Evolutionary conservation across 1,139 yeast species (phyloP).

Genomic region (Pichia sp.): DNA sequence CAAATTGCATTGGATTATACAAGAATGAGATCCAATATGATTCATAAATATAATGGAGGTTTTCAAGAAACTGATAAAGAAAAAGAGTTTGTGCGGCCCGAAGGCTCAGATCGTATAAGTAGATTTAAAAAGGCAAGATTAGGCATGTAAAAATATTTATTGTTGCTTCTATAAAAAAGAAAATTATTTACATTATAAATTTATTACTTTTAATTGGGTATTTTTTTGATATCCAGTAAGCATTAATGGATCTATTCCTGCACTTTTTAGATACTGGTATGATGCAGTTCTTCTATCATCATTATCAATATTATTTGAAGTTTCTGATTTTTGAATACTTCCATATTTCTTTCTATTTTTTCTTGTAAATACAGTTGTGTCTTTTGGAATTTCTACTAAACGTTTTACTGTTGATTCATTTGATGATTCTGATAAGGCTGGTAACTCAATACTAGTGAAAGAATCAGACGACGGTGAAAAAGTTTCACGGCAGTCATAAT

Average conservation of each 20-base stretch:
- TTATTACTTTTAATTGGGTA: constrained; percentile 1
- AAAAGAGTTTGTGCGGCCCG: constrained; percentile 63
- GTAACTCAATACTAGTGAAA: not conserved
- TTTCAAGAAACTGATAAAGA: constrained; percentile 42
- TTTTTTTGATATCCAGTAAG: constrained; percentile 24
- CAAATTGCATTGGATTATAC: constrained; percentile 53
- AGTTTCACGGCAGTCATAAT: constrained; percentile 4
- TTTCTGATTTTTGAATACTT: not conserved
- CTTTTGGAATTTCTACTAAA: constrained; percentile 16
- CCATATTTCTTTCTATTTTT: constrained; percentile 4
- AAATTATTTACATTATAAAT: not conserved
- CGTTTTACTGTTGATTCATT: not conserved
- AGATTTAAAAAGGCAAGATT: constrained; percentile 59
- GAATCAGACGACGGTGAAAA: not conserved
- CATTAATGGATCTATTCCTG: constrained; percentile 26
- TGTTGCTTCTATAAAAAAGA: not conserved
- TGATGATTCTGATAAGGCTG: not conserved
- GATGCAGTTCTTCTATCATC: constrained; percentile 15
- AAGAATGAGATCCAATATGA: constrained; percentile 46
- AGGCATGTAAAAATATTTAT: constrained; percentile 15
- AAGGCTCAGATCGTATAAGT: constrained; percentile 49
- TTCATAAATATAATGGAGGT: constrained; percentile 39
- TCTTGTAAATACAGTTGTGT: constrained; percentile 21
- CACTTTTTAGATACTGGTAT: constrained; percentile 18
- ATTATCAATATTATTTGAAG: not conserved